Evolutionary conservation across 208 protist species (phyloP).

Genomic region (Acanthamoeba triangularis): DNA sequence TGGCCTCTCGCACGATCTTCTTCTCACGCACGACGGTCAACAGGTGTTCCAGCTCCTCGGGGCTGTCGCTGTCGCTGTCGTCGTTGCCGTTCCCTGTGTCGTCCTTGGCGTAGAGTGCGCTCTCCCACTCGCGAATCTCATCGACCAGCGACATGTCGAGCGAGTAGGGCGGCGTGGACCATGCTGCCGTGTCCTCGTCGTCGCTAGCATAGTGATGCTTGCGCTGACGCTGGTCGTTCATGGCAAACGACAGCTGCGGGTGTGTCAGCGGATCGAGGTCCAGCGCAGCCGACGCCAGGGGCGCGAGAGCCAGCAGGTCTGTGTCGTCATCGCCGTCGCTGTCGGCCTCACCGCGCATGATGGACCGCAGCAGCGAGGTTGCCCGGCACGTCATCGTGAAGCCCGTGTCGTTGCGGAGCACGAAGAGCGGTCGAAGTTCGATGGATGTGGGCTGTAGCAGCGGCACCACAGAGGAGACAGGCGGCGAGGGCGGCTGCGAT

Average conservation of each 20-base stretch:
- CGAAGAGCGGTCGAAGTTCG: conserved; percentile 24
- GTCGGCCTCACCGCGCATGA: not conserved
- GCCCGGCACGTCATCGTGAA: not conserved
- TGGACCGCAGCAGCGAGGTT: not conserved
- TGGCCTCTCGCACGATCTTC: not conserved
- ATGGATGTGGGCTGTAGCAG: not conserved
- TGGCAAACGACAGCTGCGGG: conserved; percentile 37
- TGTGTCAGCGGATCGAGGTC: conserved; percentile 28
- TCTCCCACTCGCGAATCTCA: conserved; percentile 41
- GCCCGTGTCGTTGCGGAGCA: not conserved
- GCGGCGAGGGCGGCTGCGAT: not conserved
- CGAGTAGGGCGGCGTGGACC: conserved; percentile 24
- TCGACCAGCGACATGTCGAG: conserved; percentile 42
- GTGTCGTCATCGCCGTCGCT: not conserved
- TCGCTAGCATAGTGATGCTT: not conserved
- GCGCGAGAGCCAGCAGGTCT: not conserved
- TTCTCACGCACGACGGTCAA: not conserved
- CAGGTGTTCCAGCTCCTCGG: conserved; percentile 22
- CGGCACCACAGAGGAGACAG: not conserved
- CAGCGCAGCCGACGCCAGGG: not conserved
- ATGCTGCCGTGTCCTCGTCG: not conserved
- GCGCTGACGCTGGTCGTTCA: not conserved
- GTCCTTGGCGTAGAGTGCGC: not conserved
- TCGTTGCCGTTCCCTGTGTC: not conserved
- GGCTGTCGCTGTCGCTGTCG: not conserved